Evolutionary conservation across 768 basidiomycete species (phyloP), one percentile per base, ranked within the genome.

Genomic region (Lactifluus volemus): DNA sequence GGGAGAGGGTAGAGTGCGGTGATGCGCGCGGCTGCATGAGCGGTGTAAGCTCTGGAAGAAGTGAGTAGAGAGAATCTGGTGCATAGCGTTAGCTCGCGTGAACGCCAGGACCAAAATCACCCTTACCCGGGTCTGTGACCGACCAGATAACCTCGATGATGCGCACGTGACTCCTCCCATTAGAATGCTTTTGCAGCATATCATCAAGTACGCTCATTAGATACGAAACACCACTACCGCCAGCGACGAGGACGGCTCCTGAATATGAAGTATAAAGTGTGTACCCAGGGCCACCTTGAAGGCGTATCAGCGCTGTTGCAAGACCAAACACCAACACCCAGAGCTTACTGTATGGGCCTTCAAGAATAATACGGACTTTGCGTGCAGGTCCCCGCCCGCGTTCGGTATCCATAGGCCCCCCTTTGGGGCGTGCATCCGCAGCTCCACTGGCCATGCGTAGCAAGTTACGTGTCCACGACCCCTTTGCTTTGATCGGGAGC

Each of bases 201-300:
- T 85, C 82, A 42, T 80, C 77, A 5, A 82, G 75, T 19, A 77
- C 69, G 15, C 75, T 70, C 25, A 85, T 75, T 3, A 76, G 74
- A 65, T 81, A 83, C 0, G 85, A 80, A 70, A 86, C 79, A 2
- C 85, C 85, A 21, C 79, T 80, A 9, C 85, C 85, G 10, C 83
- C 84, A 5, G 80, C 80, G 47, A 84, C 70, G 60, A 86, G 75
- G 61, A 85, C 62, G 11, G 81, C 78, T 0, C 78, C 77, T 0
- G 82, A 79, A 72, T 78, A 84, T 45, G 76, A 77, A 1, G 76
- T 69, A 54, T 79, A 74, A 17, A 85, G 66, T 0, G 76, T 73
- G 64, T 83, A 77, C 12, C 80, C 71, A 38, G 76, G 64, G 47
- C 78, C 76, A 62, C 80, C 73, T 77, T 67, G 45, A 48, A 7